Percentiles rank a stretch among this genome's conserved stretches.
These are phyloP conservation scores for Malassezia caprae DNA, from an alignment of 1,284 basidiomycete genomes.

Conservation along the genomic window DNA sequence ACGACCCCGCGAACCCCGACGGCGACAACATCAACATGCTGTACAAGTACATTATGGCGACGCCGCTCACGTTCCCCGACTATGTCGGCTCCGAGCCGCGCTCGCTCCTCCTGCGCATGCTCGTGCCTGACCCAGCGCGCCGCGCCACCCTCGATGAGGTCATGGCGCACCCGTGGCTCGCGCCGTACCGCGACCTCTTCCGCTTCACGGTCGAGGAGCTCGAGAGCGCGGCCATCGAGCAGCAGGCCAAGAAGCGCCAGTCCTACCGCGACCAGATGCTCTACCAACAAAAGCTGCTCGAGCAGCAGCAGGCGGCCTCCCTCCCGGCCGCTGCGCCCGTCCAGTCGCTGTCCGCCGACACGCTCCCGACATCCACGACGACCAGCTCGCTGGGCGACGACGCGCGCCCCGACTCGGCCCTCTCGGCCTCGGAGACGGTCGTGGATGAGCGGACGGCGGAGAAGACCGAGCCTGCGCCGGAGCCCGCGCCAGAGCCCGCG, in stretches of 20 bases:
- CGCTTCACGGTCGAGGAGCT: constrained; percentile 45
- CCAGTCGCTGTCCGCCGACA: neutral
- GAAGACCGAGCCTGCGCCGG: neutral
- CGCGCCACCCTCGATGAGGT: constrained; percentile 40
- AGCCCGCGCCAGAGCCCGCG: neutral
- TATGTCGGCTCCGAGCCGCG: constrained; percentile 45
- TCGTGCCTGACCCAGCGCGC: constrained; percentile 41
- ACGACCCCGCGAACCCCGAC: constrained; percentile 95
- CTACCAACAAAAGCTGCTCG: constrained; percentile 40
- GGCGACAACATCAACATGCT: constrained; percentile 99
- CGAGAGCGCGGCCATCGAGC: constrained; percentile 45
- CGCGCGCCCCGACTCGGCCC: neutral
- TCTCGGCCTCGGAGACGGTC: neutral
- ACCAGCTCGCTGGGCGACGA: neutral
- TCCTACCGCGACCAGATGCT: constrained; percentile 47
- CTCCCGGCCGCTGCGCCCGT: neutral
- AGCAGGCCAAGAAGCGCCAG: constrained; percentile 46
- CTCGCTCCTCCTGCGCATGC: constrained; percentile 41
- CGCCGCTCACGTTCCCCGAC: constrained; percentile 45
- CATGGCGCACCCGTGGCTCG: constrained; percentile 46
- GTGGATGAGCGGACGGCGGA: neutral
- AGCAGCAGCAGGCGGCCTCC: constrained; percentile 19
- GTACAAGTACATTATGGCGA: constrained; percentile 87
- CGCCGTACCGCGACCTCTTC: constrained; percentile 46
- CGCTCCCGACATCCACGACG: neutral